These are phyloP conservation scores for Podaxis sp. DNA, from an alignment of 768 basidiomycete species.

Conservation along the genomic window DNA sequence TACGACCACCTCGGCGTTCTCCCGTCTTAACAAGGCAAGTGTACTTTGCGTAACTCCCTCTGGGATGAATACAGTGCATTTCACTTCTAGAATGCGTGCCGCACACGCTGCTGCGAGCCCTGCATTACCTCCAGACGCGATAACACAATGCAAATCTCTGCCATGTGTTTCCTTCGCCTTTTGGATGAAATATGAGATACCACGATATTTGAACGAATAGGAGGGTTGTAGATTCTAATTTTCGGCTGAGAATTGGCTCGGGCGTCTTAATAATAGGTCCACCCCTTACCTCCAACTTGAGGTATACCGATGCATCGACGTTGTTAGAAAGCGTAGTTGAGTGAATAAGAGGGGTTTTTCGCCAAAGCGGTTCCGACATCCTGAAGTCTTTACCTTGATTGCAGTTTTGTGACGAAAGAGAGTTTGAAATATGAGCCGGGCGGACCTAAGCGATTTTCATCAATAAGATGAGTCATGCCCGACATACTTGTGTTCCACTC, in stretches of 20 bases:
- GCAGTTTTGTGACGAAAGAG: not conserved
- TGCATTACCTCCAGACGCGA: constrained; percentile 83
- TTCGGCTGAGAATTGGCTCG: not conserved
- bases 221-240: constrained; percentile 68
- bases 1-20: constrained; percentile 60
- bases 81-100: constrained; percentile 50
- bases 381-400: not conserved
- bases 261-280: not conserved
- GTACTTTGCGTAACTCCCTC: constrained; percentile 48
- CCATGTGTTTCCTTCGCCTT: constrained; percentile 52
- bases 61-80: constrained; percentile 71
- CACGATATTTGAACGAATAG: constrained; percentile 77
- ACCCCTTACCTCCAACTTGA: constrained; percentile 69
- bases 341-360: constrained; percentile 64
- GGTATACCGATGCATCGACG: constrained; percentile 53
- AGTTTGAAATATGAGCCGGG: not conserved
- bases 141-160: constrained; percentile 55
- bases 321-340: constrained; percentile 57
- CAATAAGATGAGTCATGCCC: constrained; percentile 5
- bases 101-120: constrained; percentile 70
- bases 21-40: constrained; percentile 46
- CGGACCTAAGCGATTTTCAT: constrained; percentile 6
- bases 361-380: constrained; percentile 40
- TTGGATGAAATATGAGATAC: constrained; percentile 62
- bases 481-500: not conserved